Conservation (phyloP, 176 grass and related monocot species). For the Tillandsia leiboldiana region DNA sequence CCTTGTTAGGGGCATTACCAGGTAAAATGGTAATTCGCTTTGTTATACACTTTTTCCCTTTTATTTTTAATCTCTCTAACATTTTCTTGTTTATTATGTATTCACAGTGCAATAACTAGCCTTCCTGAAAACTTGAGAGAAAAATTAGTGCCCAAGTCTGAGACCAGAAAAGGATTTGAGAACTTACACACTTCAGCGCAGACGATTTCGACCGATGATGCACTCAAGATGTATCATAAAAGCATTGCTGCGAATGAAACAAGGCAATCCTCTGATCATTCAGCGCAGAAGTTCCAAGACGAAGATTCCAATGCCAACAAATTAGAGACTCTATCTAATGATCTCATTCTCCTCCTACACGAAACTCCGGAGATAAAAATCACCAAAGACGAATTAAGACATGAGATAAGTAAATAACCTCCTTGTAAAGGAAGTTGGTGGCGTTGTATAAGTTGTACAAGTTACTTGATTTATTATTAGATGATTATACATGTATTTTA, state of each 20-base stretch:
- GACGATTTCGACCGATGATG: constrained; percentile 38
- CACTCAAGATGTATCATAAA: constrained; percentile 41
- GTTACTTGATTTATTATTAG: neutral
- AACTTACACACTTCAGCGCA: constrained; percentile 31
- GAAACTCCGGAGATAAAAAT: constrained; percentile 38
- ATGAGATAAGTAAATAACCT: constrained; percentile 13
- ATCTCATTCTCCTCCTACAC: constrained; percentile 37
- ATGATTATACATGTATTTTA: neutral
- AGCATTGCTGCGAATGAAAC: constrained; percentile 19
- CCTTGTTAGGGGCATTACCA: constrained; percentile 54
- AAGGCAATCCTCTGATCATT: constrained; percentile 1
- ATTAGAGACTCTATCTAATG: constrained; percentile 28
- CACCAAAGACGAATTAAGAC: constrained; percentile 25
- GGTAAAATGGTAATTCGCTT: constrained; percentile 23
- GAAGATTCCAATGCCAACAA: constrained; percentile 28
- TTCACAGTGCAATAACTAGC: constrained; percentile 34
- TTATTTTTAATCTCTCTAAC: neutral
- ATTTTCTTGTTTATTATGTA: neutral
- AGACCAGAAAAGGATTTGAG: constrained; percentile 29
- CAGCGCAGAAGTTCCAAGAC: constrained; percentile 8
- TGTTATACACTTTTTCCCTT: neutral
- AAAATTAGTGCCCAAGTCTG: constrained; percentile 34
- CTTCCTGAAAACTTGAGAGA: constrained; percentile 44
- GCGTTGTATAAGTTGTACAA: neutral
- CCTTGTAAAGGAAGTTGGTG: neutral